phyloP scores from a whole-genome alignment of 306 rosid species.

The Abrus precatorius region DNA sequence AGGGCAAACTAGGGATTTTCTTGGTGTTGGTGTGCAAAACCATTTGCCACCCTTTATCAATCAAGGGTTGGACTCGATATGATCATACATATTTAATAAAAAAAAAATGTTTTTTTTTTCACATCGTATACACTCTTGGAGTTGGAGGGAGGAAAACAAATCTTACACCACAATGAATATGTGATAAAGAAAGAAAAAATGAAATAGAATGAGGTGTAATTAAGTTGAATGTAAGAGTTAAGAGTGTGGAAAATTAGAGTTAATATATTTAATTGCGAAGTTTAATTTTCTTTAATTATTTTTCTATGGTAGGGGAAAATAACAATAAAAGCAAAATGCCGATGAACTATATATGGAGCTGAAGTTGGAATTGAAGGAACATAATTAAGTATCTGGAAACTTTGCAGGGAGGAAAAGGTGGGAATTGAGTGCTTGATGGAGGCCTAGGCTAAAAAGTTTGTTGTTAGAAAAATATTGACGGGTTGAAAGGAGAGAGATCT shows the following conservation, averaged over 20 bases:
- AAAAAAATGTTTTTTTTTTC: neutral
- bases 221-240: too few species aligned
- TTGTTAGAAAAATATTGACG: constrained; percentile 53
- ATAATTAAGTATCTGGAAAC: constrained; percentile 59
- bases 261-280: constrained; percentile 18
- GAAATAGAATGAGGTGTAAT: neutral
- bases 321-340: constrained; percentile 43
- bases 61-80: constrained; percentile 75
- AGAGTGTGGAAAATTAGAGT: neutral
- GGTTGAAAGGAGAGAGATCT: constrained; percentile 55
- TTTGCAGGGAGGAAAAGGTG: constrained; percentile 69
- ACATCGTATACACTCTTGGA: too few species aligned
- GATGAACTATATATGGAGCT: neutral
- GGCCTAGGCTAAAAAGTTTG: constrained; percentile 62
- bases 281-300: neutral
- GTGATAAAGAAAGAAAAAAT: neutral
- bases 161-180: too few species aligned
- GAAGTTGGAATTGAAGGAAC: constrained; percentile 50
- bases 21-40: constrained; percentile 85
- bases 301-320: constrained; percentile 29
- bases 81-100: constrained; percentile 15
- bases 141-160: too few species aligned
- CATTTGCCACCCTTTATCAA: constrained; percentile 75
- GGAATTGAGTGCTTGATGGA: constrained; percentile 63
- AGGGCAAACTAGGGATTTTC: constrained; percentile 87